Conservation (phyloP, 169 alveolate genomes). For the Sarcocystis neurona region DNA sequence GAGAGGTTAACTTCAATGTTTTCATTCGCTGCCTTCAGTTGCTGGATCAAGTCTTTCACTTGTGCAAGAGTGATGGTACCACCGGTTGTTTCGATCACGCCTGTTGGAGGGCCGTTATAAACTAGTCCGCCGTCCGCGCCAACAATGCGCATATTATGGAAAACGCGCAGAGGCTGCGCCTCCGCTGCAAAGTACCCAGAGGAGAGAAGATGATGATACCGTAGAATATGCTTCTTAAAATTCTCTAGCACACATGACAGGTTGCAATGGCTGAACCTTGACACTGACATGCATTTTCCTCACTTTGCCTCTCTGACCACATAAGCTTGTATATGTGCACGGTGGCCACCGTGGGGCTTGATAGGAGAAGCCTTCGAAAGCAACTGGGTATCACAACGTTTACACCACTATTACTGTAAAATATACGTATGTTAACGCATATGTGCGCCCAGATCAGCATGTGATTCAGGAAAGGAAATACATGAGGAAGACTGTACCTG, state of each 20-base stretch:
- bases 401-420: not conserved
- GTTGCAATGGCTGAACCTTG: not conserved
- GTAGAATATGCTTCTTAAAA: not conserved
- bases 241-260: not conserved
- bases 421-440: not conserved
- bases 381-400: too few species aligned
- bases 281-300: too few species aligned
- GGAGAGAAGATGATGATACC: not conserved
- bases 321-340: too few species aligned
- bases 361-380: too few species aligned
- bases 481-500: too few species aligned
- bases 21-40: not conserved
- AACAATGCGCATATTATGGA: not conserved
- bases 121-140: not conserved
- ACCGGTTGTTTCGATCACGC: conserved; percentile 10
- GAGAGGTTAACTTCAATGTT: not conserved
- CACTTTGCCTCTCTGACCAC: too few species aligned
- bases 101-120: not conserved
- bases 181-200: not conserved
- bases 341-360: too few species aligned
- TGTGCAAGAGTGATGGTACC: not conserved
- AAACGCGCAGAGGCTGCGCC: not conserved
- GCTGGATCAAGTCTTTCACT: not conserved
- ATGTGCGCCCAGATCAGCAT: not conserved
- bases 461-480: not conserved